Base-by-base conservation (phyloP, 192 early-diverging fungal species). In the Gaertneriomyces semiglobifer region DNA sequence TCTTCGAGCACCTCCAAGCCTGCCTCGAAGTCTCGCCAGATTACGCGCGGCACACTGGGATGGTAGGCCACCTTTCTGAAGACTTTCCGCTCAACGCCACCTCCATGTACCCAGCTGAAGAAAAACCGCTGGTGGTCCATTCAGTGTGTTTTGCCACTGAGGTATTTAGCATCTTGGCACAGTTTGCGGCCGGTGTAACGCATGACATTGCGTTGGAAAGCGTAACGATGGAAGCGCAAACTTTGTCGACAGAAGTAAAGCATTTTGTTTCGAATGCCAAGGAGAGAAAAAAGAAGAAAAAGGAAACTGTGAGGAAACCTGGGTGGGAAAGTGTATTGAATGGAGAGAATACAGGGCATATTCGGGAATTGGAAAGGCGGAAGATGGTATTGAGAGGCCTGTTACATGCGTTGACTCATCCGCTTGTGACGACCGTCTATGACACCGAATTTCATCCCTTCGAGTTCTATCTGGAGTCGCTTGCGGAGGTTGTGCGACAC, bases 401-500 rank as follows among this genome's bases (percentile, higher is more conserved):
- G 0, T 40, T 76, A 4, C 42, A 53, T 8, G 64, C 63, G 7
- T 63, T 76, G 10, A 60, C 63, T 4, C 53, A 54, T 20, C 69
- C 66, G 16, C 20, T 51, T 8, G 62, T 41, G n/a, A 59, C 68
- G 54, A 44, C 44, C 2, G 45, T 77, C n/a, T 45, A 63, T 14
- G 63, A 72, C 41, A 68, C 65, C 4, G 75, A 72, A 43, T 77
- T 77, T 46, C 66, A 77, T 14, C 75, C 75, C 5, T 69, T 77
- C 59, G 75, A 77, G 54, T 77, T 77, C 59, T 77, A 73, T 50
- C 46, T 77, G 11, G 75, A 77, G 38, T 33, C 45, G 2, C 40
- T 77, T 25, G 65, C 55, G 11, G 64, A 67, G 6, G 25, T 33
- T 33, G 25, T 33, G 0, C 25, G 25, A 33, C 25, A 33, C 10